Evolutionary conservation across 2,329 filamentous ascomycete species (phyloP).

Genomic region (Davidsoniella australis): DNA sequence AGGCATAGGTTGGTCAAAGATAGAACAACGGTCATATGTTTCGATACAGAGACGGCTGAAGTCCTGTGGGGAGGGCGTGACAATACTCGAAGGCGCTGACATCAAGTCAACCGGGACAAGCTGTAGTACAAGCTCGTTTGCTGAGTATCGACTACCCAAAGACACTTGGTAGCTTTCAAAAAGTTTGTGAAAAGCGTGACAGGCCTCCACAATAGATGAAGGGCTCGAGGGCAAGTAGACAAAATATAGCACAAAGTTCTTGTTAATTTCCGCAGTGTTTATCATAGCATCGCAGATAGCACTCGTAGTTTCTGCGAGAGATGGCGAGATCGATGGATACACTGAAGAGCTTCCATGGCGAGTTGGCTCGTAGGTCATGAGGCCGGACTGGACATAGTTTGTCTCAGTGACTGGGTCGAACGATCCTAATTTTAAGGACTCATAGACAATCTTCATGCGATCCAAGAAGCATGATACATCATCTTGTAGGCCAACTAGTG

Average conservation of each 20-base stretch:
- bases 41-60: constrained; percentile 51
- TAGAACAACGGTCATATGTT: constrained; percentile 56
- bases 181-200: constrained; percentile 55
- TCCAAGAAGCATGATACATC: constrained; percentile 47
- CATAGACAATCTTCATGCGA: constrained; percentile 53
- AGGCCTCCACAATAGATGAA: constrained; percentile 50
- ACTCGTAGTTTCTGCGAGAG: constrained; percentile 28
- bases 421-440: constrained; percentile 53
- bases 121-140: constrained; percentile 34
- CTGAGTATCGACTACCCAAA: neutral
- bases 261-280: constrained; percentile 25
- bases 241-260: constrained; percentile 61
- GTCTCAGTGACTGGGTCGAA: constrained; percentile 34
- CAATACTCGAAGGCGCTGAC: constrained; percentile 43
- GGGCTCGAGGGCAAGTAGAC: constrained; percentile 50
- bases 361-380: constrained; percentile 34
- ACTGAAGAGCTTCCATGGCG: constrained; percentile 17
- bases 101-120: constrained; percentile 54
- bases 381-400: constrained; percentile 28
- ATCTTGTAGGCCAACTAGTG: constrained; percentile 43
- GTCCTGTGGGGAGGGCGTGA: constrained; percentile 42
- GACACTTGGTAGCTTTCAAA: constrained; percentile 33
- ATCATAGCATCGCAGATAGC: constrained; percentile 20
- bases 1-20: constrained; percentile 35
- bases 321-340: constrained; percentile 16